phyloP scores from a whole-genome alignment of 495 filamentous ascomycete genomes.

The Penicillium dipodomyicola region DNA sequence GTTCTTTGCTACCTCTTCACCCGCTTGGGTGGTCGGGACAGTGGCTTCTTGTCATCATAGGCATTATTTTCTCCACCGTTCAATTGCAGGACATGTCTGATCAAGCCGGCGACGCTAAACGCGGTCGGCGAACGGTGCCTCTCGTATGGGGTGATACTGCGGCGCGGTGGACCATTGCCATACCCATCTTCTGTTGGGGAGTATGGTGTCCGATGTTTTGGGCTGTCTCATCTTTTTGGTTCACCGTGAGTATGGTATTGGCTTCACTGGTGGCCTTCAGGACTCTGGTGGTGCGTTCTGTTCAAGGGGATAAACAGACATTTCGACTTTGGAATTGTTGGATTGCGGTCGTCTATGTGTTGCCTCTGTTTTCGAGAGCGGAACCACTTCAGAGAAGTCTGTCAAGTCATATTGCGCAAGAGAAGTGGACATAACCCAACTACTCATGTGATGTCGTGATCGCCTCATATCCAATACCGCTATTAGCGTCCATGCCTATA shows the following conservation, averaged over 20 bases:
- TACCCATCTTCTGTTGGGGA: conserved; percentile 39
- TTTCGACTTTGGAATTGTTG: conserved; percentile 12
- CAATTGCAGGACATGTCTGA: conserved; percentile 48
- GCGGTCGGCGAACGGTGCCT: conserved; percentile 39
- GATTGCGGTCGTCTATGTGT: conserved; percentile 5
- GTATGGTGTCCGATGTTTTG: conserved; percentile 32
- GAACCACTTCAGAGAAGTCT: neutral
- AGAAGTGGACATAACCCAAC: neutral
- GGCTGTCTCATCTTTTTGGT: conserved; percentile 4
- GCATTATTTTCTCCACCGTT: conserved; percentile 43
- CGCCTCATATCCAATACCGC: too few species aligned
- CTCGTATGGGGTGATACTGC: conserved; percentile 39
- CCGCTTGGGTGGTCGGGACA: neutral
- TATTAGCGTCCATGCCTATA: too few species aligned
- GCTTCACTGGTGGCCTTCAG: neutral
- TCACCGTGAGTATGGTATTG: neutral
- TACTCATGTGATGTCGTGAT: too few species aligned
- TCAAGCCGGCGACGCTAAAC: conserved; percentile 36
- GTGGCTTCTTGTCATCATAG: conserved; percentile 42
- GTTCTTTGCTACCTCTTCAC: neutral
- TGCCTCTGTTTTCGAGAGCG: neutral
- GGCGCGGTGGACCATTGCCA: conserved; percentile 36
- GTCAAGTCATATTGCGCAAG: neutral
- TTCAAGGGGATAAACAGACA: neutral
- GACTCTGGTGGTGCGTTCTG: neutral